A percentile compares a stretch with the other conserved stretches of the same genome.
Conservation (phyloP, 805 yeast species). For the Blastobotrys terrestris region DNA sequence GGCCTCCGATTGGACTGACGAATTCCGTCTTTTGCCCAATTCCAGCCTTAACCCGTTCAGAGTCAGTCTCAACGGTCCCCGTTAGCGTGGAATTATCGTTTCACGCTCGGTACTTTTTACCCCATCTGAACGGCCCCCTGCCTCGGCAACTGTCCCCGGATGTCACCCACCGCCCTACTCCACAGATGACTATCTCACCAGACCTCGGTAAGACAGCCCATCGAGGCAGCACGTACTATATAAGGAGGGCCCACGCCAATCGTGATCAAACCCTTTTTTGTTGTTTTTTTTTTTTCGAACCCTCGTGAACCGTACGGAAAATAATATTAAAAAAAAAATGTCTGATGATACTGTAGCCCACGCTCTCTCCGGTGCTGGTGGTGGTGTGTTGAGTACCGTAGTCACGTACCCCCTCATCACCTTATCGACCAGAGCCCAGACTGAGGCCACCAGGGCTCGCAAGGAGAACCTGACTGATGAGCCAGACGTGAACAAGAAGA, state of each 20-base stretch:
- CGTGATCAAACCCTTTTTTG: neutral
- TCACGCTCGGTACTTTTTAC: neutral
- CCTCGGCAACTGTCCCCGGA: neutral
- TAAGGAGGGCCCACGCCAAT: neutral
- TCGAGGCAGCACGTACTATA: neutral
- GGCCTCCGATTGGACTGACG: too few relatives aligned
- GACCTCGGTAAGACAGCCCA: neutral
- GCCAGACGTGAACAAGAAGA: slow-evolving; percentile 14
- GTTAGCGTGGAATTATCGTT: neutral
- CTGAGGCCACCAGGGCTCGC: slow-evolving; percentile 36
- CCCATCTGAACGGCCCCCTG: neutral
- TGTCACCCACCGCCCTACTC: neutral
- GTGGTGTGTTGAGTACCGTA: slow-evolving; percentile 82
- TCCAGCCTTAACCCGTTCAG: too few relatives aligned
- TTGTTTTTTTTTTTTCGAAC: neutral
- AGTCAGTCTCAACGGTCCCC: too few relatives aligned
- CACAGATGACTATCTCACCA: neutral
- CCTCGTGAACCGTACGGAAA: neutral
- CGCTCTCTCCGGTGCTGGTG: slow-evolving; percentile 92
- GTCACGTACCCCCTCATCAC: slow-evolving; percentile 88
- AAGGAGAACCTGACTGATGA: slow-evolving; percentile 18
- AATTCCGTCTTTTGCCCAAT: too few relatives aligned
- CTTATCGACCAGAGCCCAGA: slow-evolving; percentile 81
- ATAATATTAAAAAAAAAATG: neutral
- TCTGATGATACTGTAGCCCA: slow-evolving; percentile 49